Conservation (phyloP, 768 basidiomycete genomes). For the Naganishia onofrii region DNA sequence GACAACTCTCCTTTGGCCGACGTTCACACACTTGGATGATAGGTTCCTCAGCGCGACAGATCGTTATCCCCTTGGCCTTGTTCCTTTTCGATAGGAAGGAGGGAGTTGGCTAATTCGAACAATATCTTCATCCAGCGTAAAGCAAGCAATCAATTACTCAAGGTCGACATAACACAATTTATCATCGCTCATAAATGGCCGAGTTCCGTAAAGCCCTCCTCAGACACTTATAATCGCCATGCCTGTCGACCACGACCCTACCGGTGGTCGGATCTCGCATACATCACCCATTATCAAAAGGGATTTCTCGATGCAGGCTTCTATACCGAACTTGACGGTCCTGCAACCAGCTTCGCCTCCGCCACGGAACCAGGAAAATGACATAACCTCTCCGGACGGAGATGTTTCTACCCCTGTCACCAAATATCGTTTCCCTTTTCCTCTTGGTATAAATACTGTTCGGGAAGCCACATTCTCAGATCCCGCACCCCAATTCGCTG, state of each 20-base stretch:
- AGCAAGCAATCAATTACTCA: background rate
- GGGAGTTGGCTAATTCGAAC: slow-evolving; percentile 15
- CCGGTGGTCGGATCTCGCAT: background rate
- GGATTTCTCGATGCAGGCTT: slow-evolving; percentile 1
- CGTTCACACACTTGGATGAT: slow-evolving; percentile 3
- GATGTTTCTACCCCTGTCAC: background rate
- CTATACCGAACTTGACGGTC: background rate
- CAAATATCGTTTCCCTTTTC: background rate
- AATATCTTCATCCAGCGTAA: background rate
- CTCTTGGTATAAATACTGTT: background rate
- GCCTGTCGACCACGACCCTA: background rate
- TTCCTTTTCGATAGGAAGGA: slow-evolving; percentile 24
- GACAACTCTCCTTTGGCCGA: slow-evolving; percentile 3
- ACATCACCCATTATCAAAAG: slow-evolving; percentile 7
- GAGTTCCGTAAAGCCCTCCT: background rate
- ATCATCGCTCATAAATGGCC: slow-evolving; percentile 5
- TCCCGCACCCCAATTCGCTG: slow-evolving; percentile 41
- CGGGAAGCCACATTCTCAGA: background rate
- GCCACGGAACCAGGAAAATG: background rate
- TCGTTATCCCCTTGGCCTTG: slow-evolving; percentile 6
- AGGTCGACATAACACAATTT: background rate
- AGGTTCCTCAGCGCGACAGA: slow-evolving; percentile 10
- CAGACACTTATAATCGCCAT: background rate
- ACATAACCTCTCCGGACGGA: background rate
- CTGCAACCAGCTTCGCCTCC: background rate